Evolutionary conservation across 805 yeast genomes (phyloP).

Genomic region (Yarrowia sp.): DNA sequence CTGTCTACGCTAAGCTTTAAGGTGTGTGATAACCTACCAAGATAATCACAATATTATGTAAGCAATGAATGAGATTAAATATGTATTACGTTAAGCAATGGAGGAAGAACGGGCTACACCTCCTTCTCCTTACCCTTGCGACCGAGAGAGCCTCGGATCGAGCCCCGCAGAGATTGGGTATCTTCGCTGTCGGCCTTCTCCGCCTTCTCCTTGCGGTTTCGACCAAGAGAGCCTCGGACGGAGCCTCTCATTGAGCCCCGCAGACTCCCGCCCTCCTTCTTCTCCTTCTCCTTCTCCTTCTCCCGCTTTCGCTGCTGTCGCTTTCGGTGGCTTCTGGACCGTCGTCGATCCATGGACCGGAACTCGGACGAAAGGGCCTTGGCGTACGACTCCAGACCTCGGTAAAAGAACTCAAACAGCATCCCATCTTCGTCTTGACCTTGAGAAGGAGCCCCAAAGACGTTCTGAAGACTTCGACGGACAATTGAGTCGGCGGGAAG

Average conservation of each 20-base stretch:
- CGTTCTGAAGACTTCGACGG: constrained; percentile 27
- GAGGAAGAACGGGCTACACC: background rate
- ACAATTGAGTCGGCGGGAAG: background rate
- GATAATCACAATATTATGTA: background rate
- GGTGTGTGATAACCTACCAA: background rate
- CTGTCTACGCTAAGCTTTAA: constrained; percentile 53
- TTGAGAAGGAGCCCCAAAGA: constrained; percentile 8
- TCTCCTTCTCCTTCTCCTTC: constrained; percentile 4
- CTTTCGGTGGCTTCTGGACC: background rate
- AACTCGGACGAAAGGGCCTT: constrained; percentile 13
- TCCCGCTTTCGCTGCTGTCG: background rate
- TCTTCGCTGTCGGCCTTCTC: constrained; percentile 9
- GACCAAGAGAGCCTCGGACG: constrained; percentile 14
- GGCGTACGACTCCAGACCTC: background rate
- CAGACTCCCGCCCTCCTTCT: constrained; percentile 4
- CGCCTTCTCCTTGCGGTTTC: background rate
- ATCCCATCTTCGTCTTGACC: constrained; percentile 3
- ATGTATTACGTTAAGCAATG: constrained; percentile 1
- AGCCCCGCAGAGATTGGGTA: constrained; percentile 4
- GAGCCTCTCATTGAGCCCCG: constrained; percentile 9
- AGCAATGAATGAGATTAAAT: constrained; percentile 21
- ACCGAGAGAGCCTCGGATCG: constrained; percentile 17
- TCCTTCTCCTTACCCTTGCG: constrained; percentile 32
- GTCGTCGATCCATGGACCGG: constrained; percentile 2
- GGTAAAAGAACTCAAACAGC: constrained; percentile 11